Evolutionary conservation across 2,329 filamentous ascomycete species (phyloP), one percentile per base, ranked within the genome.

Genomic region (Clathrospora elynae): DNA sequence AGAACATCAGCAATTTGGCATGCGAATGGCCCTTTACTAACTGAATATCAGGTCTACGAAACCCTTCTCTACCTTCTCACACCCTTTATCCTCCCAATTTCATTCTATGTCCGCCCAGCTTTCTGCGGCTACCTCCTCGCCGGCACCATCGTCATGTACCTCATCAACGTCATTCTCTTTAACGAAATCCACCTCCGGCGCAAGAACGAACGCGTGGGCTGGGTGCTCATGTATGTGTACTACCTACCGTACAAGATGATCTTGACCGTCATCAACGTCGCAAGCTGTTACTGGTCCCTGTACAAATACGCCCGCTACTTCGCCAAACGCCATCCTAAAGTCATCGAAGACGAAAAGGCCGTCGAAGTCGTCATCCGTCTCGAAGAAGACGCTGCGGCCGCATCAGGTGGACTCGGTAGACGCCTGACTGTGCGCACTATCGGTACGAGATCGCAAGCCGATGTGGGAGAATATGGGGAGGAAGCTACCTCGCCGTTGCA

Each of bases 251-350:
- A 75, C 59, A 78, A 78, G 51, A 64, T 76, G 1, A 56, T 72
- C 2, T 61, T 78, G 10, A 72, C 72, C 2, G 47, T 67, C 3
- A 65, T 76, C 64, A 78, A 79, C 50, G 71, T 76, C 24, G 55
- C 55, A 20, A 64, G 61, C 46, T 57, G 55, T 42, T 63, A 62
- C 48, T 60, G 62, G 49, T 72, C 71, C 2, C 52, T 75, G 5
- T 74, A 67, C 53, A 73, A 71, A 35, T 77, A 76, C 48, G 74
- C 73, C 1, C 62, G 64, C 1, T 78, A 76, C 50, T 77, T 77
- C 43, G 71, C 74, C 6, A 67, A 67, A 24, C 67, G 73, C 11
- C 76, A 77, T 42, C 74, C 74, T 1, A 77, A 75, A 47, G 70
- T 78, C 5, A 71, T 72, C 19, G 75, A 78, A 42, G 74, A 78